Base-by-base conservation (phyloP, 352 stramenopile genomes). In the Thalassiosira delicatula region DNA sequence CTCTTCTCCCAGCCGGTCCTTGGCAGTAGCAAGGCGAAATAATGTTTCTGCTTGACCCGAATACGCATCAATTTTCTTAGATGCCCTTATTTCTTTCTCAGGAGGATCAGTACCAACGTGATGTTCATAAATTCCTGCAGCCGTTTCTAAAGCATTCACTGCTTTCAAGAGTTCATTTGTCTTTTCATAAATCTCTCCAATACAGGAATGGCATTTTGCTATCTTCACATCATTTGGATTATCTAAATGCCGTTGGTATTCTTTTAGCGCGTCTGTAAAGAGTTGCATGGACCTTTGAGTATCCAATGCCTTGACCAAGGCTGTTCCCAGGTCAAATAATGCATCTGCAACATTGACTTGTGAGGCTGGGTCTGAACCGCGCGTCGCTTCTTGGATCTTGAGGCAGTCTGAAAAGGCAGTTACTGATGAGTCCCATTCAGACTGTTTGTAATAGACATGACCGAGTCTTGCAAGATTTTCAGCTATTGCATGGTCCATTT, bases 191-290 rank as follows among this genome's bases (percentile, higher is more conserved):
- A 86, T 76, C 51, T 89, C 79, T 54, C 86, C 86, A 33, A 91
- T 84, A 30, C 61, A 79, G 14, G 65, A 79, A 46, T 88, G 74
- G 62, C 86, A 91, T 63, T 83, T 91, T 14, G 79, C 86, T 61
- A 91, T 76, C 46, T 86, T 88, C 37, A 89, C 51, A 57, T 91
- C 70, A 57, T 86, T 83, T 68, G 67, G 76, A 33, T 82, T 81
- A 37, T 88, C 80, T 19, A 88, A 80, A 65, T 83, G 73, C 51
- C 70, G 75, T 57, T 87, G 61, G 37, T 91, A 91, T 70, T 87
- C 80, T 80, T 85, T 89, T 21, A 91, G 69, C 21, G 83, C 86
- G 78, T 91, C 86, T 63, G 71, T 81, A 40, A 89, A 88, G 40
- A 87, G 66, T 61, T 91, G 83, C 62, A 85, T 71, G 30, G 86